Percentiles rank a stretch among this genome's conserved stretches.
Evolutionary conservation across 2,329 filamentous ascomycete genomes (phyloP).

Genomic region (Sclerotinia borealis): DNA sequence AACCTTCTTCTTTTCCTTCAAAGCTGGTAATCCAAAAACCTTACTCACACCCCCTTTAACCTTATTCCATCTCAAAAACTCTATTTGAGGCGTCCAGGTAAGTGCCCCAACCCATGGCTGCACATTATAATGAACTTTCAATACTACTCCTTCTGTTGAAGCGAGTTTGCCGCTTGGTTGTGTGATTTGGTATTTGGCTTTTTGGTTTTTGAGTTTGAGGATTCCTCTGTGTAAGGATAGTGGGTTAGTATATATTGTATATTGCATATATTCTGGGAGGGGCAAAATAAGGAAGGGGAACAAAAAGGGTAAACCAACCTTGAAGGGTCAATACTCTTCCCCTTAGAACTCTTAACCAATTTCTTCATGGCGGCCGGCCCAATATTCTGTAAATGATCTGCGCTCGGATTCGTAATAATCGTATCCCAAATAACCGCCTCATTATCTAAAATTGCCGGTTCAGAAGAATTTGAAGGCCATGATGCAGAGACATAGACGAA

Average conservation of each 20-base stretch:
- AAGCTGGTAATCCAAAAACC: slow-evolving; percentile 56
- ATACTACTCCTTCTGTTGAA: slow-evolving; percentile 63
- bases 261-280: not conserved
- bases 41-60: slow-evolving; percentile 60
- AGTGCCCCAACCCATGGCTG: slow-evolving; percentile 92
- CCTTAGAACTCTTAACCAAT: slow-evolving; percentile 51
- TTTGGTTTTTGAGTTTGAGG: slow-evolving; percentile 73
- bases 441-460: slow-evolving; percentile 37
- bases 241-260: not conserved
- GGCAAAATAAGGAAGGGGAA: not conserved
- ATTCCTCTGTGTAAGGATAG: slow-evolving; percentile 50
- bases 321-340: slow-evolving; percentile 49
- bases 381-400: slow-evolving; percentile 56
- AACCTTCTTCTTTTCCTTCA: slow-evolving; percentile 41
- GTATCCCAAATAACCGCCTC: slow-evolving; percentile 92
- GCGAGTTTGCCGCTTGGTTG: slow-evolving; percentile 78
- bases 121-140: slow-evolving; percentile 90
- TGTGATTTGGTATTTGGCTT: slow-evolving; percentile 95
- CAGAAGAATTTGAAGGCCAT: slow-evolving; percentile 42
- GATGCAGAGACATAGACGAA: slow-evolving; percentile 93
- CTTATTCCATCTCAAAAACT: slow-evolving; percentile 58
- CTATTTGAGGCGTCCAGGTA: slow-evolving; percentile 62
- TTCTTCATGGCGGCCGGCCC: slow-evolving; percentile 56
- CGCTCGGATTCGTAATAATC: slow-evolving; percentile 74
- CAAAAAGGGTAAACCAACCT: slow-evolving; percentile 21